Percentiles rank a stretch among this genome's conserved stretches.
phyloP scores from a whole-genome alignment of 495 filamentous ascomycete species.

The Endocarpon pusillum region DNA sequence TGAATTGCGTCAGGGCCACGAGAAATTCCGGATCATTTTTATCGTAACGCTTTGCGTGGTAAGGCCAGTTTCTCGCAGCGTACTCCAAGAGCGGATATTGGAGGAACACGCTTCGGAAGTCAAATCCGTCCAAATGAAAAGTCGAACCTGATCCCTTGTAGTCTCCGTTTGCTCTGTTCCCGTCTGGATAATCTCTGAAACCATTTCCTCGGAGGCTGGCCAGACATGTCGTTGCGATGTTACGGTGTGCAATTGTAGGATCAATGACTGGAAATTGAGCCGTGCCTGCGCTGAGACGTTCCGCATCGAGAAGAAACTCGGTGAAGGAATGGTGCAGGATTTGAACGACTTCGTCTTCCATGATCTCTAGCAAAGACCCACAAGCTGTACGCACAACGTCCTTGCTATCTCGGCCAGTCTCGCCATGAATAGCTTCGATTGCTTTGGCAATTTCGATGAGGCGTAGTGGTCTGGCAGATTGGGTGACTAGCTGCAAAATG shows the following conservation, averaged over 20 bases:
- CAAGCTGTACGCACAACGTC: constrained; percentile 17
- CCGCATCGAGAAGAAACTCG: constrained; percentile 26
- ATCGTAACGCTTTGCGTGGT: constrained; percentile 8
- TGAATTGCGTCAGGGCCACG: constrained; percentile 12
- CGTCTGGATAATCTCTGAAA: not conserved
- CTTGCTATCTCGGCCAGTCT: constrained; percentile 12
- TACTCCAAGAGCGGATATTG: constrained; percentile 17
- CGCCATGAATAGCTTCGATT: constrained; percentile 12
- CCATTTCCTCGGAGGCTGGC: not conserved
- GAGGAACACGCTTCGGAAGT: constrained; percentile 1
- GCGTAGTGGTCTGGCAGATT: constrained; percentile 31
- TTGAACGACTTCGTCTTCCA: constrained; percentile 29
- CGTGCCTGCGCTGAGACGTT: not conserved
- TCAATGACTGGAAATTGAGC: constrained; percentile 15
- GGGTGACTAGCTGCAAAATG: constrained; percentile 30
- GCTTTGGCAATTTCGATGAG: constrained; percentile 30
- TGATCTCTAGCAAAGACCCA: constrained; percentile 33
- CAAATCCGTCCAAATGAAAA: not conserved
- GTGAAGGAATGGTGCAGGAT: constrained; percentile 39
- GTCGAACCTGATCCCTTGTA: not conserved
- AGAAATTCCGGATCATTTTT: constrained; percentile 3
- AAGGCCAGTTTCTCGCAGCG: constrained; percentile 12
- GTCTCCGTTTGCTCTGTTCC: constrained; percentile 1
- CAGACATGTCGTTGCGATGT: constrained; percentile 9
- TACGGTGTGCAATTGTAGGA: constrained; percentile 13